Evolutionary conservation across 1,284 basidiomycete species (phyloP), one percentile per base, ranked within the genome.

Genomic region (Fomitopsis schrenkii): DNA sequence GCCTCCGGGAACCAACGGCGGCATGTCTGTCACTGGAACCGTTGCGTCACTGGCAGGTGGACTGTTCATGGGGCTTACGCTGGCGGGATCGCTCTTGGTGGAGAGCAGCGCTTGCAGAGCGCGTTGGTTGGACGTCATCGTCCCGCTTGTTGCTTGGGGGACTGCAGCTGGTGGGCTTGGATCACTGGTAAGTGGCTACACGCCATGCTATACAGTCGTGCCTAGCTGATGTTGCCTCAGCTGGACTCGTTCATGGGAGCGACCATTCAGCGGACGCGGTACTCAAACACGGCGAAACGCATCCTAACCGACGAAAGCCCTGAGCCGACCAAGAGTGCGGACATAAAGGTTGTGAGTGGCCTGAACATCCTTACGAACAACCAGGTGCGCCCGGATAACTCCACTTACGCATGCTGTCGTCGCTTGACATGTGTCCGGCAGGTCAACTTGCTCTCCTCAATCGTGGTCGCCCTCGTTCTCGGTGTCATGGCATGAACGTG

Each of bases 1-100:
- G 0, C 95, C 95, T 0, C 88, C 90, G 0, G 96, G 96, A 0
- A 97, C 96, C 1, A 98, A 98, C 71, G 96, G 96, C 9, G 96
- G 84, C 0, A 82, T 98, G 64, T 92, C 92, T 1, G 59, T 81
- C 0, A 81, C 85, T 50, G 96, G 96, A 8, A 92, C 93, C 0
- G 63, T 84, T 1, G 88, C 89, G 9, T 94, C 92, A 1, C 75
- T 88, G 2, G 70, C 80, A 0, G 96, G 96, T 1, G 96, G 96
- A 0, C 70, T 80, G 1, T 68, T 89, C 2, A 89, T 96, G 69
- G 94, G 91, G 1, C 45, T 82, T 15, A 79, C 84, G 3, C 81
- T 90, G 69, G 83, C 82, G 8, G 58, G 77, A 6, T 80, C 83
- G n/a, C 74, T 97, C 40, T 63, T 84, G 2, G 64, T 86, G 41